Conservation (phyloP, 2,329 filamentous ascomycete genomes). For the Fusarium temperatum region DNA sequence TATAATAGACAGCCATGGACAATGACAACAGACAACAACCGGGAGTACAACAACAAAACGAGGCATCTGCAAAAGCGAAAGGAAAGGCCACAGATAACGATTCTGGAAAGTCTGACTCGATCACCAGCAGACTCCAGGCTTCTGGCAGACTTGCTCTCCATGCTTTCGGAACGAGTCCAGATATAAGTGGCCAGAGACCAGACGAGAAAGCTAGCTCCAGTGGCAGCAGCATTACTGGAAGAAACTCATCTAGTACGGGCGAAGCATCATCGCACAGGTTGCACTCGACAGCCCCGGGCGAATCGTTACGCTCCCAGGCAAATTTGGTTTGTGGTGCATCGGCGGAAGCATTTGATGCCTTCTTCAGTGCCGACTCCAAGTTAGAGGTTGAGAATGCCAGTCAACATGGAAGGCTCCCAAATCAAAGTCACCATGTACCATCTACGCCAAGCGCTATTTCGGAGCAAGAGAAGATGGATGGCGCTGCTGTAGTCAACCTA, state of each 20-base stretch:
- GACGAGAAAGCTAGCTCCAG: conserved; percentile 32
- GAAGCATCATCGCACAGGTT: conserved; percentile 38
- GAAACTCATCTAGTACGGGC: conserved; percentile 16
- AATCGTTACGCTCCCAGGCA: conserved; percentile 26
- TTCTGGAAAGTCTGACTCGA: conserved; percentile 12
- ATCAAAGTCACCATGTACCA: not conserved
- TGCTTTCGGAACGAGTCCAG: conserved; percentile 33
- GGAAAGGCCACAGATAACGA: conserved; percentile 33
- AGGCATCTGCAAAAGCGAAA: conserved; percentile 12
- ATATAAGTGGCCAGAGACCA: conserved; percentile 19
- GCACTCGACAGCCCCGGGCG: conserved; percentile 16
- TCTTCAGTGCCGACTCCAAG: conserved; percentile 22
- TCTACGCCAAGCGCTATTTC: not conserved
- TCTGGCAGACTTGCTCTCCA: conserved; percentile 42
- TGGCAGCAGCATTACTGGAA: conserved; percentile 23
- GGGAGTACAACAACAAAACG: not conserved
- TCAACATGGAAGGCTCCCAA: not conserved
- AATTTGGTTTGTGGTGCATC: conserved; percentile 42
- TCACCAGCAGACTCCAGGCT: conserved; percentile 41
- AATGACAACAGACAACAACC: conserved; percentile 5
- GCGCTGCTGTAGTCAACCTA: conserved; percentile 51
- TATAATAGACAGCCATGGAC: conserved; percentile 16
- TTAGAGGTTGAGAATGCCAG: conserved; percentile 9
- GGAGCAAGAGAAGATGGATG: conserved; percentile 47
- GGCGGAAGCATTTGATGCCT: conserved; percentile 45